Evolutionary conservation across 2,329 filamentous ascomycete genomes (phyloP).

Genomic region (Onygenales sp.): DNA sequence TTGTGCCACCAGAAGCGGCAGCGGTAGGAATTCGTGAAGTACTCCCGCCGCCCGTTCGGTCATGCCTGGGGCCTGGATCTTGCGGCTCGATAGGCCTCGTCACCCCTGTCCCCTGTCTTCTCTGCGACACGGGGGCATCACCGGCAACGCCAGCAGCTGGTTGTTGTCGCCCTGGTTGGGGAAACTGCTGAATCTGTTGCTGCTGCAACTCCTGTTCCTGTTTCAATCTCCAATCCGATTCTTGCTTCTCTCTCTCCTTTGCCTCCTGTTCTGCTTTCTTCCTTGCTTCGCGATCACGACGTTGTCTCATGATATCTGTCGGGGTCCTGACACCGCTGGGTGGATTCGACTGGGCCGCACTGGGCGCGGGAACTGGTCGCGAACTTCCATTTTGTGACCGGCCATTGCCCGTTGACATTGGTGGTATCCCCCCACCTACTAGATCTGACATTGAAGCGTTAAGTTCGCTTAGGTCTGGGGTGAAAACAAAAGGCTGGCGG

Average conservation of each 20-base stretch:
- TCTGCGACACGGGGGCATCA: constrained; percentile 21
- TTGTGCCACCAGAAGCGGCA: constrained; percentile 1
- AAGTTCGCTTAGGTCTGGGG: constrained; percentile 75
- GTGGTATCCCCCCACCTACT: constrained; percentile 46
- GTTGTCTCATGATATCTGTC: constrained; percentile 83
- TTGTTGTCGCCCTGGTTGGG: constrained; percentile 15
- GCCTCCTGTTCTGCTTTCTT: constrained; percentile 59
- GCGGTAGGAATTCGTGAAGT: constrained; percentile 1
- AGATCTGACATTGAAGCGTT: constrained; percentile 89
- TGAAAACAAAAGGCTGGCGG: constrained; percentile 72
- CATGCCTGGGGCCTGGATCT: constrained; percentile 4
- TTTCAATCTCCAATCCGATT: constrained; percentile 38
- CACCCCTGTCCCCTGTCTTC: constrained; percentile 8
- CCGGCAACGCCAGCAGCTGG: constrained; percentile 39
- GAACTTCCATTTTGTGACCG: constrained; percentile 49
- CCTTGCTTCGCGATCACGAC: constrained; percentile 65
- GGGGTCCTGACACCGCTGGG: constrained; percentile 66
- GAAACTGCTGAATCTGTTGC: constrained; percentile 41
- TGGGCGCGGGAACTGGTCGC: constrained; percentile 38
- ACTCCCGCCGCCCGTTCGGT: neutral
- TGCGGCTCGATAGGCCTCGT: constrained; percentile 6
- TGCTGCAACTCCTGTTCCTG: constrained; percentile 44
- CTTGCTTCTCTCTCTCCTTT: constrained; percentile 43
- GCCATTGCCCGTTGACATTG: constrained; percentile 39
- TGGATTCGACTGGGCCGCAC: constrained; percentile 41